Evolutionary conservation across 2,329 filamentous ascomycete genomes (phyloP).

Genomic region (Beauveria brongniartii): DNA sequence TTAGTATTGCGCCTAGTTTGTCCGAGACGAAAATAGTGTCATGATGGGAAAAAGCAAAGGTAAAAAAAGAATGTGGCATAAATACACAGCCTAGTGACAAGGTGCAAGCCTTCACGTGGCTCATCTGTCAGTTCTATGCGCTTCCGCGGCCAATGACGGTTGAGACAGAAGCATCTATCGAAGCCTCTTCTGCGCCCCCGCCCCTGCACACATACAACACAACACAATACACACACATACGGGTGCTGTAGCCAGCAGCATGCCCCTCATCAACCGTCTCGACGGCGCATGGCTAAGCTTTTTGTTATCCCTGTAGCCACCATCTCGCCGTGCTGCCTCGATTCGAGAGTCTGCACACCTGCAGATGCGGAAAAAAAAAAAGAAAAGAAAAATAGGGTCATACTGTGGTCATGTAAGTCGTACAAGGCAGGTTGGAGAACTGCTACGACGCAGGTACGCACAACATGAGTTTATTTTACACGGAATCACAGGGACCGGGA

Average conservation of each 20-base stretch:
- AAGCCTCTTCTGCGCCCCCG: background rate
- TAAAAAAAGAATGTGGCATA: background rate
- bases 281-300: background rate
- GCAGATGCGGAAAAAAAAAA: background rate
- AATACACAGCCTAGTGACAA: background rate
- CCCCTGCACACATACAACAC: too few relatives aligned
- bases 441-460: too few relatives aligned
- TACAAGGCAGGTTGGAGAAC: too few relatives aligned
- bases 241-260: background rate
- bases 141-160: slow-evolving; percentile 3
- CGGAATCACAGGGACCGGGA: too few relatives aligned
- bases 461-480: too few relatives aligned
- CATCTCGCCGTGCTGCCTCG: background rate
- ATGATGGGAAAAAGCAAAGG: background rate
- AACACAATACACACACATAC: background rate
- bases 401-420: too few relatives aligned
- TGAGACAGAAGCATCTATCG: background rate
- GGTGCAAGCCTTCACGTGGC: background rate
- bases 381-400: too few relatives aligned
- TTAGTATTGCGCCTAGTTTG: too few relatives aligned
- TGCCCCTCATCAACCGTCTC: background rate
- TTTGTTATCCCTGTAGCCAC: background rate
- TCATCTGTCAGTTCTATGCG: background rate
- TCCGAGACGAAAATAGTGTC: background rate
- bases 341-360: background rate